Percentiles rank a stretch among this genome's conserved stretches.
Evolutionary conservation across 768 basidiomycete species (phyloP).

Genomic region (Botryobasidium botryosum): DNA sequence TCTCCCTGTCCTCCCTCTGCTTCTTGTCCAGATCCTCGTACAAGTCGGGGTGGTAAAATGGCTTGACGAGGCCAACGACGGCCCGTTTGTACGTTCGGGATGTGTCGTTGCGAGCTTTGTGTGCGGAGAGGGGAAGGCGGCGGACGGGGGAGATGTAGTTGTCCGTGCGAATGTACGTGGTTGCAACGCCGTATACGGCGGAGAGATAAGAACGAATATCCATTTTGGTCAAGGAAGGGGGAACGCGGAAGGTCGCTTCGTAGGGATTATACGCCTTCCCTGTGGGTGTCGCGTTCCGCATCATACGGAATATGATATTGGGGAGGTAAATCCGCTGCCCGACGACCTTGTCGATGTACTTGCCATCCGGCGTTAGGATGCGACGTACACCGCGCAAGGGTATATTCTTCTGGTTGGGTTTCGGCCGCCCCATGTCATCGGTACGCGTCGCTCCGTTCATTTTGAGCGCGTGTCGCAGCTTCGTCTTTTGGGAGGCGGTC

Average conservation of each 20-base stretch:
- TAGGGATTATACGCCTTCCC: slow-evolving; percentile 83
- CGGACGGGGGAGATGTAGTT: slow-evolving; percentile 52
- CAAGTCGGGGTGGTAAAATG: slow-evolving; percentile 82
- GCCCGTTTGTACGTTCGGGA: slow-evolving; percentile 65
- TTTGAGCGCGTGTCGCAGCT: too few species aligned
- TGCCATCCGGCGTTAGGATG: too few species aligned
- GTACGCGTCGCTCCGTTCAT: too few species aligned
- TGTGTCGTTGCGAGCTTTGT: slow-evolving; percentile 19
- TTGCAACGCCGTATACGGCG: slow-evolving; percentile 72
- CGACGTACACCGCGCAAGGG: too few species aligned
- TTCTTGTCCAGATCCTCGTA: slow-evolving; percentile 79
- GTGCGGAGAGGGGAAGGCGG: slow-evolving; percentile 11
- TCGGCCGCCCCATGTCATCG: too few species aligned
- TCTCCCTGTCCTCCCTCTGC: too few species aligned
- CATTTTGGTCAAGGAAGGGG: slow-evolving; percentile 73
- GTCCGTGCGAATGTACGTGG: slow-evolving; percentile 92
- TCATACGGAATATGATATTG: slow-evolving; percentile 65
- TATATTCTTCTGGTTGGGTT: too few species aligned
- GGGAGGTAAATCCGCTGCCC: slow-evolving; percentile 81
- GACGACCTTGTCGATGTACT: too few species aligned
- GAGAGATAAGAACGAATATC: slow-evolving; percentile 76
- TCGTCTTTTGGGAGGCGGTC: too few species aligned
- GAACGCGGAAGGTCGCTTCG: slow-evolving; percentile 86
- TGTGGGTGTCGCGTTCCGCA: slow-evolving; percentile 61
- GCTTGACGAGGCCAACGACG: slow-evolving; percentile 77